These are phyloP conservation scores for Boletus smithii DNA, from an alignment of 1,284 basidiomycete genomes.

Conservation along the genomic window DNA sequence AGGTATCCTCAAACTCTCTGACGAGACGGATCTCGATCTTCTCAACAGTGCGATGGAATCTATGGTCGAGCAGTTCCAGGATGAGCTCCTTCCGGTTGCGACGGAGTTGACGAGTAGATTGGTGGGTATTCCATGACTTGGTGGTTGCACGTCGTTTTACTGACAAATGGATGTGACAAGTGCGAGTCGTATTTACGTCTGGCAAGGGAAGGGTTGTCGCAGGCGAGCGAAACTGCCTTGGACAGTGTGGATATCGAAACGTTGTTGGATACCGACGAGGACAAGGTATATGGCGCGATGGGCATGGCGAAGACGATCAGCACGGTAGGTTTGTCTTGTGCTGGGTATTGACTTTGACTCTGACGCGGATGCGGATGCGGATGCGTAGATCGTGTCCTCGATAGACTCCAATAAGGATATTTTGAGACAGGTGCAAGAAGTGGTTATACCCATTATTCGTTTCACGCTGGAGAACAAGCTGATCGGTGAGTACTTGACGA, in stretches of 20 bases:
- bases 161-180: slow-evolving; percentile 36
- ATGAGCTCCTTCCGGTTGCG: slow-evolving; percentile 83
- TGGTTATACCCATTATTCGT: slow-evolving; percentile 75
- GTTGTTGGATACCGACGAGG: slow-evolving; percentile 62
- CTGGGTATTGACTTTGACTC: background rate
- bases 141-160: background rate
- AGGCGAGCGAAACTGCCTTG: slow-evolving; percentile 45
- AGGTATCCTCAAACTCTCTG: slow-evolving; percentile 84
- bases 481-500: slow-evolving; percentile 49
- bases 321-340: slow-evolving; percentile 47
- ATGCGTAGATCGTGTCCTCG: slow-evolving; percentile 58
- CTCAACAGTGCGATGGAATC: slow-evolving; percentile 80
- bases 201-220: slow-evolving; percentile 59
- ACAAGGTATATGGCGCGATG: slow-evolving; percentile 84
- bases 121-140: slow-evolving; percentile 42
- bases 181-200: slow-evolving; percentile 82
- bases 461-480: slow-evolving; percentile 76
- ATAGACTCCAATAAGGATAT: slow-evolving; percentile 77
- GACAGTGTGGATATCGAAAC: slow-evolving; percentile 50
- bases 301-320: slow-evolving; percentile 78
- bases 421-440: slow-evolving; percentile 76
- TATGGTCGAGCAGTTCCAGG: slow-evolving; percentile 83
- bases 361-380: background rate
- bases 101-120: slow-evolving; percentile 77
- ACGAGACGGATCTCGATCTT: slow-evolving; percentile 87